These are phyloP conservation scores for Xylaria arbuscula DNA, from an alignment of 2,329 filamentous ascomycete genomes.

Conservation along the genomic window DNA sequence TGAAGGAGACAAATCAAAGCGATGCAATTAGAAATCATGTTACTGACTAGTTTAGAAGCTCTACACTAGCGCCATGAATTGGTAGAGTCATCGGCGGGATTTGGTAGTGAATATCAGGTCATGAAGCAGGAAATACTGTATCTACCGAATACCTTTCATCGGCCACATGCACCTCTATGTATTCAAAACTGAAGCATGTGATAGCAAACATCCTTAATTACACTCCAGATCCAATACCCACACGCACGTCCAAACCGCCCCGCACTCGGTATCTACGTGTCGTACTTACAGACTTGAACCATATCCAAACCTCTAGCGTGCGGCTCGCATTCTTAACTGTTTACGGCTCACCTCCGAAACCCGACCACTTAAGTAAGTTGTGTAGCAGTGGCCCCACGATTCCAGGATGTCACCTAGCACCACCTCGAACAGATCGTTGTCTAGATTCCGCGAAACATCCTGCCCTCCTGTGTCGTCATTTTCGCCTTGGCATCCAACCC, in stretches of 20 bases:
- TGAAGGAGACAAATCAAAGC: neutral
- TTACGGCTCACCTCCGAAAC: constrained; percentile 12
- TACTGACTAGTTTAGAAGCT: neutral
- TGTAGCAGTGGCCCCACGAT: neutral
- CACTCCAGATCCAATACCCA: neutral
- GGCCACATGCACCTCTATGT: neutral
- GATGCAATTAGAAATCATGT: neutral
- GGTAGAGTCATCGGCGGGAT: neutral
- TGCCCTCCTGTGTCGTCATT: constrained; percentile 21
- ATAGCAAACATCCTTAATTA: neutral
- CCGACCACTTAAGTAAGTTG: neutral
- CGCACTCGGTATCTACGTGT: too few species aligned
- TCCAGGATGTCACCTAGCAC: neutral
- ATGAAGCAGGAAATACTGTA: neutral
- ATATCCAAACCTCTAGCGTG: neutral
- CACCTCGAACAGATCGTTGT: neutral
- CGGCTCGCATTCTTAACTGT: constrained; percentile 11
- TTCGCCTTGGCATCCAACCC: too few species aligned
- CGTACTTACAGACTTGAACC: neutral
- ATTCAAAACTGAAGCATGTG: constrained; percentile 10
- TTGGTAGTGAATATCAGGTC: neutral
- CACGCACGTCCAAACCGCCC: neutral
- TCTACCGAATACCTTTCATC: neutral
- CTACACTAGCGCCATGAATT: neutral
- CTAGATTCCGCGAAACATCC: neutral